Base-by-base conservation (phyloP, 768 basidiomycete species). In the Hericium coralloides region DNA sequence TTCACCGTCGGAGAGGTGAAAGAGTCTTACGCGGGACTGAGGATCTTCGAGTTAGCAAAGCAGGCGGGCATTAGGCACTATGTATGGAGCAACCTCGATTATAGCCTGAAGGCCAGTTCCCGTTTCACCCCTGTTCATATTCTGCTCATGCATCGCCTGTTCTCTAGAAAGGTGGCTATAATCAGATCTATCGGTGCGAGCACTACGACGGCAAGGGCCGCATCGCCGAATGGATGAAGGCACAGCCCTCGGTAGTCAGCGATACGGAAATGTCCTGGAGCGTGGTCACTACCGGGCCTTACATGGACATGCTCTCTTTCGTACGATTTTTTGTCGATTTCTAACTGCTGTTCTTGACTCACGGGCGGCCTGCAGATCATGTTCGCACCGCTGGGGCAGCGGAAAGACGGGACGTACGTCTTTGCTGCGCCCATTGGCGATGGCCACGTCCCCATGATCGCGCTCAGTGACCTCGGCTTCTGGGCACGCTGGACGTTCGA, bases 1-100 rank as follows among this genome's bases (percentile, higher is more conserved):
- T 75, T 74, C 57, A 76, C 70, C 5, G 70, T 75, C n/a, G 73
- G 73, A 17, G 71, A 73, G 60, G 66, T 73, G 58, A 67, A 67
- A 50, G 74, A 75, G 61, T 69, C 73, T 1, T 66, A 74, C 66
- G 58, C 65, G n/a, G 74, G 73, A 0, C 68, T 76, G 49, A 68
- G 71, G 53, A 72, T 76, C 12, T 76, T 73, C 55, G 74, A 76
- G 55, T 63, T 64, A 9, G 72, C 74, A 2, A 68, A 73, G 52
- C 67, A 68, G 31, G 67, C 62, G 4, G 61, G 63, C n/a, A 15
- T 72, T 56, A 63, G 69, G 23, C 75, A 76, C 58, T 72, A 71
- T 45, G 63, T 76, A 23, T 76, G 68, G 68, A 73, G 73, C 58
- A 72, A 67, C 58, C 62, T 76, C 7, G 70, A 73, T 52, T 76